These are phyloP conservation scores for Myrica gale DNA, from an alignment of 306 rosid species.

Conservation along the genomic window DNA sequence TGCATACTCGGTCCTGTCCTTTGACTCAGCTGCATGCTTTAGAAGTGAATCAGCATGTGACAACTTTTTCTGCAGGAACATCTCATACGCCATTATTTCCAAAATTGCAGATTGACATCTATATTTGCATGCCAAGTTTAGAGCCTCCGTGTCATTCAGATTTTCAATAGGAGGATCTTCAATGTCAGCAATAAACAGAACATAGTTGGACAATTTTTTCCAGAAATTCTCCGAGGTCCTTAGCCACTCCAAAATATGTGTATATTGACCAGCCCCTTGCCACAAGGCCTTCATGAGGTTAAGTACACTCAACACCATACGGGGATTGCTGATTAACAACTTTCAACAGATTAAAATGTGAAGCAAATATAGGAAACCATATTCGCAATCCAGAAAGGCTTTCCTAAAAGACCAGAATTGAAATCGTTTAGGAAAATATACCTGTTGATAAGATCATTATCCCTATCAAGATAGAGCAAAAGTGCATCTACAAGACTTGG, in stretches of 20 bases:
- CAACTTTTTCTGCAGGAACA: constrained; percentile 79
- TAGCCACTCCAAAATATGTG: constrained; percentile 55
- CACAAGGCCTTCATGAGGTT: constrained; percentile 75
- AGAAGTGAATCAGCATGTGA: constrained; percentile 59
- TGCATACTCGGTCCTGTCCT: constrained; percentile 44
- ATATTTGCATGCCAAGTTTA: constrained; percentile 52
- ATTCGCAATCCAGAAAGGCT: constrained; percentile 4
- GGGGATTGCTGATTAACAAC: constrained; percentile 58
- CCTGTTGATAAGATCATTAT: constrained; percentile 54
- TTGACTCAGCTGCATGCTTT: constrained; percentile 53
- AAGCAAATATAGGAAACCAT: constrained; percentile 17
- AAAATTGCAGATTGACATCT: constrained; percentile 69
- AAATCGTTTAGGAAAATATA: constrained; percentile 29
- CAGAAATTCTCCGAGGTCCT: constrained; percentile 59
- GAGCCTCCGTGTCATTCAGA: constrained; percentile 47
- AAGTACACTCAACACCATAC: constrained; percentile 61
- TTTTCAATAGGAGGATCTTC: constrained; percentile 38
- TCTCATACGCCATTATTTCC: constrained; percentile 68
- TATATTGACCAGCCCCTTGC: constrained; percentile 76
- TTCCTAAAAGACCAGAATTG: constrained; percentile 1
- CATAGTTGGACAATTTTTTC: constrained; percentile 51
- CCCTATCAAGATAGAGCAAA: constrained; percentile 47
- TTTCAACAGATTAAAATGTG: constrained; percentile 15
- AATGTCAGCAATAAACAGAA: constrained; percentile 34
- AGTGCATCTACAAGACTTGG: constrained; percentile 53